Conservation (phyloP, 2,329 filamentous ascomycete species). For the Apiospora arundinis region DNA sequence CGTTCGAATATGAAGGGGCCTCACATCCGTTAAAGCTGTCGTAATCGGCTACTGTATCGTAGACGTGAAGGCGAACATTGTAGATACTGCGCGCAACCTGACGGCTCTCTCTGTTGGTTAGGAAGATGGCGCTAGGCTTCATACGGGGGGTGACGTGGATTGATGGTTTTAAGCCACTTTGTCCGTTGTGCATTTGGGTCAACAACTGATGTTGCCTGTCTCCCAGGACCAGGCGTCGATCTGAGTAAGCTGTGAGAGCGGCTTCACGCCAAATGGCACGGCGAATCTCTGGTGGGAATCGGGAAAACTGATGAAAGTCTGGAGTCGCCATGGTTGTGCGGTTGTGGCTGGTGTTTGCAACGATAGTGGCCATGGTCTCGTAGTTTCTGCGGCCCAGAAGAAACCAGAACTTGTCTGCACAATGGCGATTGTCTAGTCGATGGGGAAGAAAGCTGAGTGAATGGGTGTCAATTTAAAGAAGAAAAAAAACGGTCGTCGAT, state of each 20-base stretch:
- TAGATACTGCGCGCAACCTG: background rate
- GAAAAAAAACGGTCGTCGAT: too few species aligned
- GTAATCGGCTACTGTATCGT: background rate
- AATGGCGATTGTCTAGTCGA: background rate
- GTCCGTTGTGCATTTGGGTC: too few species aligned
- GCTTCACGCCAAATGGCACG: background rate
- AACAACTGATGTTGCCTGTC: background rate
- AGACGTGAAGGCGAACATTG: background rate
- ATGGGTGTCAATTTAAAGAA: too few species aligned
- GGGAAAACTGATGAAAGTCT: background rate
- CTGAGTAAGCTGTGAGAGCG: background rate
- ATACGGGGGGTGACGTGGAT: background rate
- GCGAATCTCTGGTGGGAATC: background rate
- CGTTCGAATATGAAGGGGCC: background rate
- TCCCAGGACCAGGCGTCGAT: background rate
- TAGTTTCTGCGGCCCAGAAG: background rate
- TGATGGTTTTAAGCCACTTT: background rate
- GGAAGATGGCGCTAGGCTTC: background rate
- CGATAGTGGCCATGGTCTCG: background rate
- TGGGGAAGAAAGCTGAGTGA: too few species aligned
- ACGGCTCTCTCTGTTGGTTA: background rate
- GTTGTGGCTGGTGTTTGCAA: background rate
- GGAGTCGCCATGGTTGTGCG: background rate
- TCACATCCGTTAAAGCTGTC: too few species aligned
- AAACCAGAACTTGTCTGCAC: background rate